A percentile compares a stretch with the other conserved stretches of the same genome.
Evolutionary conservation across 1,284 basidiomycete genomes (phyloP).

Genomic region (Xanthoconium separans): DNA sequence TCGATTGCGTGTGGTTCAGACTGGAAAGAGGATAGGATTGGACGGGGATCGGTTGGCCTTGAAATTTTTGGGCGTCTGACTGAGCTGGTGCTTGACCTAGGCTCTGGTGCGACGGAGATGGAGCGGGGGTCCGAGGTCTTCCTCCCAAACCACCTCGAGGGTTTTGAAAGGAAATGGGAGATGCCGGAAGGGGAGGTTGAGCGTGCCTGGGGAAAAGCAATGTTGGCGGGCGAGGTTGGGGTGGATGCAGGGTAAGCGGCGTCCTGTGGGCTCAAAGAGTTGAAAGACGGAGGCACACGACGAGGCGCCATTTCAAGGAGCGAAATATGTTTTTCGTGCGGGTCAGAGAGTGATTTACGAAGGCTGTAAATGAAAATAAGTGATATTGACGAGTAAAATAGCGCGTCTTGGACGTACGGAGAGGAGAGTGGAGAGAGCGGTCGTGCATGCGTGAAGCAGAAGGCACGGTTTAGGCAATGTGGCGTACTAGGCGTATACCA

Average conservation of each 20-base stretch:
- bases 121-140: conserved; percentile 39
- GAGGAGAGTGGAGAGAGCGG: neutral
- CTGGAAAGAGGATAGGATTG: conserved; percentile 55
- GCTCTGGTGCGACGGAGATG: conserved; percentile 36
- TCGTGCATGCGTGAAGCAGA: conserved; percentile 20
- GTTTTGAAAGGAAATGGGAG: conserved; percentile 44
- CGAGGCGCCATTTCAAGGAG: conserved; percentile 30
- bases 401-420: conserved; percentile 16
- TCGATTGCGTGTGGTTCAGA: conserved; percentile 35
- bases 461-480: conserved; percentile 24
- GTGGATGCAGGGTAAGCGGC: conserved; percentile 14
- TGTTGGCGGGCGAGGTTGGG: conserved; percentile 27
- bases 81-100: conserved; percentile 55
- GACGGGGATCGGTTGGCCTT: conserved; percentile 75
- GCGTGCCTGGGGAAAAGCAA: conserved; percentile 29
- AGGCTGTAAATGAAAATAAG: neutral
- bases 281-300: conserved; percentile 23
- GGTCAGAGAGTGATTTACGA: neutral
- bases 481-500: conserved; percentile 4
- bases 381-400: neutral
- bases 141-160: conserved; percentile 48
- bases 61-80: conserved; percentile 75
- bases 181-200: conserved; percentile 40
- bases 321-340: conserved; percentile 9
- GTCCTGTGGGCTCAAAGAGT: conserved; percentile 33